Evolutionary conservation across 2,329 filamentous ascomycete genomes (phyloP).

Genomic region (Tympanopsis confertula): DNA sequence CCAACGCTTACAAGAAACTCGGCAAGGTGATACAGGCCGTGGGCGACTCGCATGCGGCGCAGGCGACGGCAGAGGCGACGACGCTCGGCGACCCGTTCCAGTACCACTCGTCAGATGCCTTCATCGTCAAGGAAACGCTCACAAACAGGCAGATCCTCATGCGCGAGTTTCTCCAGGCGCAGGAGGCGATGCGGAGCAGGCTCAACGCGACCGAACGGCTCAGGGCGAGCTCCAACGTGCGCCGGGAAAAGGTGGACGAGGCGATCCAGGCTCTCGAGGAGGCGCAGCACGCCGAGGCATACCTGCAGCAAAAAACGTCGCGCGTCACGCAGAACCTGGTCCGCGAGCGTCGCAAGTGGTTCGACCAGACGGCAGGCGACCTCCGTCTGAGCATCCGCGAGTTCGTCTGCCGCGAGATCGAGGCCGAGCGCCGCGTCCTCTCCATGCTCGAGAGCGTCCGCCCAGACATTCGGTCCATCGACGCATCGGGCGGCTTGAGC

Average conservation of each 20-base stretch:
- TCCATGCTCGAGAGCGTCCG: constrained; percentile 84
- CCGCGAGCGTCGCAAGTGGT: constrained; percentile 81
- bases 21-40: constrained; percentile 87
- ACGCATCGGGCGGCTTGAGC: constrained; percentile 78
- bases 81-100: constrained; percentile 87
- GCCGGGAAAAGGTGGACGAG: constrained; percentile 92
- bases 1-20: constrained; percentile 86
- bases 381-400: constrained; percentile 75
- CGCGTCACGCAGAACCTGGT: constrained; percentile 82
- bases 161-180: constrained; percentile 82
- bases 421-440: constrained; percentile 82
- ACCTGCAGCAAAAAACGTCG: constrained; percentile 74
- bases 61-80: constrained; percentile 91
- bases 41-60: constrained; percentile 89
- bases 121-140: constrained; percentile 95
- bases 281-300: constrained; percentile 68
- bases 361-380: constrained; percentile 73
- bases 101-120: constrained; percentile 89
- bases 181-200: constrained; percentile 72
- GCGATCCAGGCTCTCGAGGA: constrained; percentile 87
- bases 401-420: constrained; percentile 88
- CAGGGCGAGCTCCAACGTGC: constrained; percentile 75
- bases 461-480: constrained; percentile 85
- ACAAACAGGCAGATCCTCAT: constrained; percentile 96
- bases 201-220: constrained; percentile 78